A percentile compares a stretch with the other conserved stretches of the same genome.
phyloP scores from a whole-genome alignment of 306 rosid genomes.

The Pyrus pyrifolia region DNA sequence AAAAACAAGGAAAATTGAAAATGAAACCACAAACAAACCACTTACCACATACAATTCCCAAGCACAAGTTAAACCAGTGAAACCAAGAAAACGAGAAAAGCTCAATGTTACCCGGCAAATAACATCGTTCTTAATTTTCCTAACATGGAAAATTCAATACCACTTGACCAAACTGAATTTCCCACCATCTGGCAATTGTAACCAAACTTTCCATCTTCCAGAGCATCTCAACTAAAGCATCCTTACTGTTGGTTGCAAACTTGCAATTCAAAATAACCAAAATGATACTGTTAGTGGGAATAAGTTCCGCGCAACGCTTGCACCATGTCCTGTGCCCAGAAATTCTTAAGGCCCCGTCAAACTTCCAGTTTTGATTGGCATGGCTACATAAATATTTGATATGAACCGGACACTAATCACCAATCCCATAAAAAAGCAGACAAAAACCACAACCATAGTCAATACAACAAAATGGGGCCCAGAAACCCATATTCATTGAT shows the following conservation, averaged over 20 bases:
- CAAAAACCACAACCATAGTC: slow-evolving; percentile 32
- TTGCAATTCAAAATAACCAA: slow-evolving; percentile 18
- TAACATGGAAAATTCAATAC: slow-evolving; percentile 7
- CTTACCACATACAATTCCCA: slow-evolving; percentile 3
- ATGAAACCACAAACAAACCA: neutral
- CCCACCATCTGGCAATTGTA: slow-evolving; percentile 12
- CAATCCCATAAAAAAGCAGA: slow-evolving; percentile 25
- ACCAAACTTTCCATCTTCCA: slow-evolving; percentile 24
- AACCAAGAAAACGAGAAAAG: slow-evolving; percentile 9
- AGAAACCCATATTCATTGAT: slow-evolving; percentile 25
- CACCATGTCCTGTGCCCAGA: slow-evolving; percentile 9
- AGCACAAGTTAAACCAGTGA: slow-evolving; percentile 15
- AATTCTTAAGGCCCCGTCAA: slow-evolving; percentile 3
- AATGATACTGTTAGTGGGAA: neutral
- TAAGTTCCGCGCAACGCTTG: neutral
- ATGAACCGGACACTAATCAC: slow-evolving; percentile 20
- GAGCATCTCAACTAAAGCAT: slow-evolving; percentile 7
- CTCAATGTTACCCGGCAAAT: slow-evolving; percentile 13
- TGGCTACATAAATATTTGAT: slow-evolving; percentile 8
- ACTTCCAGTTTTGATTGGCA: slow-evolving; percentile 9
- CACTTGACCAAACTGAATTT: slow-evolving; percentile 23
- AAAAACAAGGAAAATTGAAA: neutral
- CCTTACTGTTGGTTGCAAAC: slow-evolving; percentile 12
- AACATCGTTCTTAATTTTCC: slow-evolving; percentile 22
- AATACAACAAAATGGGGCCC: slow-evolving; percentile 32